These are phyloP conservation scores for Ligustrum vulgare DNA, from an alignment of 257 asterid genomes.

Conservation along the genomic window DNA sequence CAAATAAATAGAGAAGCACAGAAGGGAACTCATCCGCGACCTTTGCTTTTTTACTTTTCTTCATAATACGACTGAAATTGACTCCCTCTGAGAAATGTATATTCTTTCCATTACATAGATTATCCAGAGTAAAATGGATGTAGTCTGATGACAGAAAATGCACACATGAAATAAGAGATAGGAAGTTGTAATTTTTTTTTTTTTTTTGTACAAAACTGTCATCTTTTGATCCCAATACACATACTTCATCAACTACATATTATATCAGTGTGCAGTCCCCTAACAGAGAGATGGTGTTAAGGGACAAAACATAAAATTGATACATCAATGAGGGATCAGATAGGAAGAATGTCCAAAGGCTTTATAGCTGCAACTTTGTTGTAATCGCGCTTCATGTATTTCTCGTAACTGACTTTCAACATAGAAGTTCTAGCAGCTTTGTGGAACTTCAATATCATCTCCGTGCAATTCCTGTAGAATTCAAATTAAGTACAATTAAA, in stretches of 20 bases:
- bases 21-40: too few relatives aligned
- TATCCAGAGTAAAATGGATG: background rate
- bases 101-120: too few relatives aligned
- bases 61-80: too few relatives aligned
- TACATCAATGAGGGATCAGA: slow-evolving; percentile 19
- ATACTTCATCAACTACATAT: background rate
- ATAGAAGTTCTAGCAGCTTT: slow-evolving; percentile 64
- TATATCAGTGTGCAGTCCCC: background rate
- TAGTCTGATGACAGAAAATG: background rate
- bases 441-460: slow-evolving; percentile 80
- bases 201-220: background rate
- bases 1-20: too few relatives aligned
- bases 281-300: background rate
- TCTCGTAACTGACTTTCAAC: slow-evolving; percentile 65
- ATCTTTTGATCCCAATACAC: background rate
- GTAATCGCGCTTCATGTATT: slow-evolving; percentile 49
- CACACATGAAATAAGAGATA: background rate
- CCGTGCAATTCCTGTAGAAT: slow-evolving; percentile 62
- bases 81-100: too few relatives aligned
- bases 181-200: background rate
- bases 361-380: slow-evolving; percentile 57
- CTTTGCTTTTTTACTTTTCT: too few relatives aligned
- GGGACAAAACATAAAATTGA: background rate
- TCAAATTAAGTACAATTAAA: slow-evolving; percentile 11
- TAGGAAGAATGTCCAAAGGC: slow-evolving; percentile 64